A percentile compares a stretch with the other conserved stretches of the same genome.
Evolutionary conservation across 2,329 filamentous ascomycete genomes (phyloP).

Genomic region (Orbilia oligospora): DNA sequence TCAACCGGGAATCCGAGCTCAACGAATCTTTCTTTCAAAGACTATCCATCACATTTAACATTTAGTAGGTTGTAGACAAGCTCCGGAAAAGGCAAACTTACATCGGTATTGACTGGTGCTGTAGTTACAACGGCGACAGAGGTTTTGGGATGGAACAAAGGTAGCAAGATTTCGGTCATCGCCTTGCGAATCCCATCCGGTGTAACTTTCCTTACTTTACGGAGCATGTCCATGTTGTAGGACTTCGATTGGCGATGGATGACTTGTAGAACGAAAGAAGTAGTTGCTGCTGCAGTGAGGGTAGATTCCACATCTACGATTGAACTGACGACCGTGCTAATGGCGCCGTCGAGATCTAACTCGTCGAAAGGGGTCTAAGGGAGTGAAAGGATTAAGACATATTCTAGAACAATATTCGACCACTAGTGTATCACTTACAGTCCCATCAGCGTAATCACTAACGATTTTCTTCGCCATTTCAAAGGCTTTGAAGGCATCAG

Average conservation of each 20-base stretch:
- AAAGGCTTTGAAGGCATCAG: conserved; percentile 89
- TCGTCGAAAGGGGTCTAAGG: conserved; percentile 77
- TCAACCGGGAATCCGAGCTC: conserved; percentile 83
- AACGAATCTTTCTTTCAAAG: conserved; percentile 81
- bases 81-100: conserved; percentile 69
- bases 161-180: conserved; percentile 81
- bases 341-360: conserved; percentile 87
- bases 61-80: conserved; percentile 56
- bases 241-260: conserved; percentile 81
- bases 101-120: conserved; percentile 85
- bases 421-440: conserved; percentile 19
- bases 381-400: background rate
- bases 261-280: conserved; percentile 86
- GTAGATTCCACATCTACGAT: conserved; percentile 92
- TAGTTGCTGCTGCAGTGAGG: conserved; percentile 83
- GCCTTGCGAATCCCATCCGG: conserved; percentile 82
- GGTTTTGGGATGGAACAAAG: conserved; percentile 82
- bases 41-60: conserved; percentile 69
- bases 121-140: conserved; percentile 92
- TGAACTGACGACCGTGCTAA: conserved; percentile 87
- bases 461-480: conserved; percentile 81
- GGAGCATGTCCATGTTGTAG: conserved; percentile 83
- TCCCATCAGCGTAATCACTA: conserved; percentile 79
- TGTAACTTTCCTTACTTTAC: conserved; percentile 81
- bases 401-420: background rate